Evolutionary conservation across 2,329 filamentous ascomycete species (phyloP), one percentile per base, ranked within the genome.

Genomic region (Ceratocystis papillata): DNA sequence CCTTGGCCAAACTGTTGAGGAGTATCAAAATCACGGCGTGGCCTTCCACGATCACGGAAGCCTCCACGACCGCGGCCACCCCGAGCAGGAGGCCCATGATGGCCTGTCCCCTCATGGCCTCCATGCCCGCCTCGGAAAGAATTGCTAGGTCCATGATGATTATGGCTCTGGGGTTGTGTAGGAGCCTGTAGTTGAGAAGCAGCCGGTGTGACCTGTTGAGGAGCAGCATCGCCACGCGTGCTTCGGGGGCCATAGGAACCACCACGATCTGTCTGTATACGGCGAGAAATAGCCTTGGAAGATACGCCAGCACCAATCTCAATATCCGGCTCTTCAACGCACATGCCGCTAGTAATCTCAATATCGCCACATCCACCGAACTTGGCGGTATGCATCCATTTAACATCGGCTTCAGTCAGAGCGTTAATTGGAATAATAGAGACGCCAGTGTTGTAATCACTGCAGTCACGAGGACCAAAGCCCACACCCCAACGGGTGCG

Each of bases 221-320:
- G 2, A n/a, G 61, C 53, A 41, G 65, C 22, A 78, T 67, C 74
- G 28, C 73, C 76, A 20, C 80, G 77, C n/a, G 80, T 83, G 1
- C 83, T 87, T 71, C 85, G 86, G 63, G 84, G 84, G 2, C 85
- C 84, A 71, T 85, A 82, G 70, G 80, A 80, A 45, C 85, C 85
- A 64, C 84, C 82, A 72, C 84, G 83, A 73, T 87, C 85, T 6
- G 84, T 87, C 75, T 86, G 83, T 83, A 87, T 87, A 45, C 85
- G 83, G 20, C 85, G 80, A 70, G 83, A 86, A 68, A 87, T 87
- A 48, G 85, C 90, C 79, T 99, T 99, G 55, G 91, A 96, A 20
- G 92, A 96, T 15, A 99, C 95, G 66, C 94, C 94, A 20, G 93
- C 92, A 64, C 94, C 94, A 67, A 99, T 99, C 76, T 99, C 94